Evolutionary conservation across 2,329 filamentous ascomycete species (phyloP).

Genomic region (Diaporthe batatas): DNA sequence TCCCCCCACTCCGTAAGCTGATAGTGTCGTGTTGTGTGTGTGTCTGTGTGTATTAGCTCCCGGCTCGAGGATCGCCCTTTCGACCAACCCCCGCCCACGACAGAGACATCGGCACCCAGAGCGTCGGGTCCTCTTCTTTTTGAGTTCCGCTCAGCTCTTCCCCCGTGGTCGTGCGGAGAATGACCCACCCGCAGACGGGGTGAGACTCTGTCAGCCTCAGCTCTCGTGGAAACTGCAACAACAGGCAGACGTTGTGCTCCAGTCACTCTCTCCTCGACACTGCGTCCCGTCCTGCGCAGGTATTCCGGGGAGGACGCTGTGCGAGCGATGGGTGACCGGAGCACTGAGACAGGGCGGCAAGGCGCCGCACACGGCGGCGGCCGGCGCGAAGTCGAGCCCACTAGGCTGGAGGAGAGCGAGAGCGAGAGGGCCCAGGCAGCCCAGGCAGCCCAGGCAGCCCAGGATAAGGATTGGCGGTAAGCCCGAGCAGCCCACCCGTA

Average conservation of each 20-base stretch:
- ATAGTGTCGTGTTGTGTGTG: neutral
- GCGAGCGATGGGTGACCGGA: conserved; percentile 19
- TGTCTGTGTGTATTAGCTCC: neutral
- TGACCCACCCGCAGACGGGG: conserved; percentile 10
- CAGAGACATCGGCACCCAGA: conserved; percentile 11
- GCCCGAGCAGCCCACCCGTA: neutral
- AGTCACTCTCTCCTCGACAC: neutral
- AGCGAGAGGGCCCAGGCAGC: neutral
- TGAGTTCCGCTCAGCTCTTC: neutral
- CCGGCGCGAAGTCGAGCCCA: neutral
- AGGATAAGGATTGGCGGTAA: conserved; percentile 13
- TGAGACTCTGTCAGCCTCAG: conserved; percentile 24
- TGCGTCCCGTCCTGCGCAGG: neutral
- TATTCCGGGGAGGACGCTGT: neutral
- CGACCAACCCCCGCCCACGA: conserved; percentile 6
- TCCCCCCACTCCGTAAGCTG: neutral
- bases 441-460: too few species aligned
- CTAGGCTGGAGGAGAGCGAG: conserved; percentile 13
- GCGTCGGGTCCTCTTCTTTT: neutral
- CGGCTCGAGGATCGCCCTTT: conserved; percentile 3
- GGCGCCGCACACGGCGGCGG: neutral
- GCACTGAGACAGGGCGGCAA: neutral
- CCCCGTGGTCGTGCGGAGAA: conserved; percentile 7
- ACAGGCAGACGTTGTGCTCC: neutral
- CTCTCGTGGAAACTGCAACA: neutral